Evolutionary conservation across 2,329 filamentous ascomycete species (phyloP).

Genomic region (Fusarium marasasianum): DNA sequence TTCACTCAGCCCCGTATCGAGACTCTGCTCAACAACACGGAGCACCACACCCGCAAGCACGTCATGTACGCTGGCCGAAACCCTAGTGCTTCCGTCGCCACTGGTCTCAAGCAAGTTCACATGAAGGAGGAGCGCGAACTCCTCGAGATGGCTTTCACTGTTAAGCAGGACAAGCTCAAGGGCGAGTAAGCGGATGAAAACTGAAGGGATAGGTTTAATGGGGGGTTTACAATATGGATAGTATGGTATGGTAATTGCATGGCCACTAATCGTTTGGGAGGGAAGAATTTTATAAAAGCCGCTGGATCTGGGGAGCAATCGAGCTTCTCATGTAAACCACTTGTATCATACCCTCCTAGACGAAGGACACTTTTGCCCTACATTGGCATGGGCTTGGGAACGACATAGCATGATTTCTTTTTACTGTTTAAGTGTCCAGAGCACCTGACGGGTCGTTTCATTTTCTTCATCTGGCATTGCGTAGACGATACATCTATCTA

Average conservation of each 20-base stretch:
- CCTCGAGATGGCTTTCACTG: conserved; percentile 70
- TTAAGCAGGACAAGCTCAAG: conserved; percentile 75
- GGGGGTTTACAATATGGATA: conserved; percentile 18
- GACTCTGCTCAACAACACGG: conserved; percentile 91
- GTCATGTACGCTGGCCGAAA: conserved; percentile 97
- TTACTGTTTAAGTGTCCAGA: conserved; percentile 26
- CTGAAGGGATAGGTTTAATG: neutral
- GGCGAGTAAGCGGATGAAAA: conserved; percentile 59
- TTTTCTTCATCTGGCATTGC: neutral
- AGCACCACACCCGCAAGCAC: conserved; percentile 92
- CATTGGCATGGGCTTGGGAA: conserved; percentile 39
- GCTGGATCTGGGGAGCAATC: conserved; percentile 37
- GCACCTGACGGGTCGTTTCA: neutral
- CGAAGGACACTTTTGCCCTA: conserved; percentile 40
- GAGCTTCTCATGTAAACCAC: conserved; percentile 45
- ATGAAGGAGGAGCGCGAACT: conserved; percentile 93
- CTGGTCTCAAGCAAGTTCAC: conserved; percentile 88
- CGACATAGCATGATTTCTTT: conserved; percentile 37
- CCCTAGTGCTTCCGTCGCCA: conserved; percentile 93
- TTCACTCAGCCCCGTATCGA: conserved; percentile 98
- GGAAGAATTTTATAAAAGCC: conserved; percentile 34
- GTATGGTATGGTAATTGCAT: conserved; percentile 27
- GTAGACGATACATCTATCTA: neutral
- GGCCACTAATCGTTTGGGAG: conserved; percentile 37
- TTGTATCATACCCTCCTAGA: conserved; percentile 49